Evolutionary conservation across 2,329 filamentous ascomycete genomes (phyloP), one percentile per base, ranked within the genome.

Genomic region (Pochonia chlamydosporia): DNA sequence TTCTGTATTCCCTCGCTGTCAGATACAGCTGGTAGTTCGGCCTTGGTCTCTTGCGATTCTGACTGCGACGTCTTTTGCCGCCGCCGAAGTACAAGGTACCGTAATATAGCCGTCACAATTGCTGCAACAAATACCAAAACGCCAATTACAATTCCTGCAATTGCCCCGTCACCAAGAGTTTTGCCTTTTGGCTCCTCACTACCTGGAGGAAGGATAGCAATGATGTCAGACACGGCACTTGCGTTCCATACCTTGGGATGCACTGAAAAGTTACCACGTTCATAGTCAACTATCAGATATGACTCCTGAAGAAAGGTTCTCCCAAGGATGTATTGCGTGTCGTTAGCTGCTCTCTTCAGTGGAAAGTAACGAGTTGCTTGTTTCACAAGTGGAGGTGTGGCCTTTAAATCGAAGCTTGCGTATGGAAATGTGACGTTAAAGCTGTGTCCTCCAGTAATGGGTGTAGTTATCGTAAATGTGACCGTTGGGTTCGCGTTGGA

Each of bases 281-380:
- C 52, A 16, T 54, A 54, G n/a, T 54, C 50, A 16, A 44, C 52
- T 6, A 52, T 43, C 26, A 54, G 23, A 28, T 54, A 52, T 26
- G 52, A 43, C 36, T 54, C 52, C 24, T 54, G 52, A 3, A 54
- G 30, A 39, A 54, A 54, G 4, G 43, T 46, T 4, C 52, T 43
- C 20, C 52, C 52, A 1, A 52, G 41, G 2, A 47, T 50, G 40
- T 54, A 54, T 26, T 54, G 52, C 2, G 52, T 52, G 2, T 44
- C 48, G 23, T 54, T 54, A 8, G 47, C 42, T 14, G 52, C 52
- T 14, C 48, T 33, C 21, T 51, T 50, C 0, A 54, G 25, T n/a
- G 52, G 52, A 26, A 54, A 54, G 23, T 54, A 54, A 21, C 51
- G 51, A 16, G 40, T 44, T 9, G 45, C 26, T 7, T 45, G 42